A percentile compares a stretch with the other conserved stretches of the same genome.
Evolutionary conservation across 768 basidiomycete species (phyloP).

Genomic region (Coprinopsis sp.): DNA sequence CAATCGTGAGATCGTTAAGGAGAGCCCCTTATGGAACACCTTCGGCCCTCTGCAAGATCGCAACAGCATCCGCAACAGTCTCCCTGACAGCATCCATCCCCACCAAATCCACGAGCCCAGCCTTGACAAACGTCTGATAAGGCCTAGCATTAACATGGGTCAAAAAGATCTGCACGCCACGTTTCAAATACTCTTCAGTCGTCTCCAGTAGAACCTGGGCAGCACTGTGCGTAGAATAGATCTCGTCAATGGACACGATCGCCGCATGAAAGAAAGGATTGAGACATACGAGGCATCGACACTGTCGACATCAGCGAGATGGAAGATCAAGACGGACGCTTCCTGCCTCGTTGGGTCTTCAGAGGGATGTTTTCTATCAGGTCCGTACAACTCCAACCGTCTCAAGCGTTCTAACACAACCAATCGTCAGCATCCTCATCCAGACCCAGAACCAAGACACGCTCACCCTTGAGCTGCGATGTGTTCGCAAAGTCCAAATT

Average conservation of each 20-base stretch:
- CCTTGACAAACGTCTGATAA: slow-evolving; percentile 41
- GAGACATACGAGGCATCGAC: slow-evolving; percentile 82
- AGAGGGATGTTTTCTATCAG: slow-evolving; percentile 76
- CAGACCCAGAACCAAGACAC: neutral
- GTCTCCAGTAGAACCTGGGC: slow-evolving; percentile 81
- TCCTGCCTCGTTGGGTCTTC: slow-evolving; percentile 76
- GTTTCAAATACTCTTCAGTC: slow-evolving; percentile 64
- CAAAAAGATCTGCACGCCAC: slow-evolving; percentile 47
- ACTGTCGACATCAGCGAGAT: slow-evolving; percentile 86
- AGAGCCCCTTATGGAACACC: too few relatives aligned
- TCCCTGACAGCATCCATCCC: slow-evolving; percentile 44
- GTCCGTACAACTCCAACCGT: slow-evolving; percentile 85
- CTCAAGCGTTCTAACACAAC: slow-evolving; percentile 60
- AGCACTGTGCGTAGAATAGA: slow-evolving; percentile 43
- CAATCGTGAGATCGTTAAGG: too few relatives aligned
- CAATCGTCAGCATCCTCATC: neutral
- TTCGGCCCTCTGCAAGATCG: slow-evolving; percentile 33
- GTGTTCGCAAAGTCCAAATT: slow-evolving; percentile 95
- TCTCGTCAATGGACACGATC: slow-evolving; percentile 8
- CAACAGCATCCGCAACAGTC: slow-evolving; percentile 49
- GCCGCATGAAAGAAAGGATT: neutral
- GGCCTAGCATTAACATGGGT: slow-evolving; percentile 42
- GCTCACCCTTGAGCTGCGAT: slow-evolving; percentile 81
- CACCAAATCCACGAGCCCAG: slow-evolving; percentile 47
- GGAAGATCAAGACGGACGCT: slow-evolving; percentile 81